Evolutionary conservation across 108 stramenopile species (phyloP).

Genomic region (Cyclotella distinguenda): DNA sequence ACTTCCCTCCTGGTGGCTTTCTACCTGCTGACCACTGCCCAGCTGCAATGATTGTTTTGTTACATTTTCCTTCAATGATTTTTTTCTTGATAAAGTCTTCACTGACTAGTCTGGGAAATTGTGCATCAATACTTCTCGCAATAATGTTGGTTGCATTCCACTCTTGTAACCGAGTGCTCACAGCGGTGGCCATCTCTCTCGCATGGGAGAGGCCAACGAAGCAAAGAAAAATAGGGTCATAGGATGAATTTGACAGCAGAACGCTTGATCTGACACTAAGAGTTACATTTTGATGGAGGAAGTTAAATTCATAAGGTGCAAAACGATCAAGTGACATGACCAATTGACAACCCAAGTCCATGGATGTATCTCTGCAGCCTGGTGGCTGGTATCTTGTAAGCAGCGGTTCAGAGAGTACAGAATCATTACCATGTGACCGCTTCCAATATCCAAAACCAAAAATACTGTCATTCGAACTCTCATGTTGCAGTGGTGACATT

Average conservation of each 20-base stretch:
- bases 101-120: conserved; percentile 8
- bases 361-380: background rate
- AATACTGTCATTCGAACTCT: no score
- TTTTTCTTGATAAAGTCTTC: background rate
- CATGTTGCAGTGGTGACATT: no score
- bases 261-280: background rate
- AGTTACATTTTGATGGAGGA: background rate
- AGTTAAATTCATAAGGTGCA: conserved; percentile 3
- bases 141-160: conserved; percentile 9
- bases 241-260: background rate
- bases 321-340: conserved; percentile 4
- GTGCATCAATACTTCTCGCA: conserved; percentile 4
- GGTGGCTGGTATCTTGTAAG: conserved; percentile 11
- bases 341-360: background rate
- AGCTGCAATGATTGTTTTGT: conserved; percentile 7
- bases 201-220: conserved; percentile 18
- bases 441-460: conserved; percentile 1
- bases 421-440: background rate
- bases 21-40: conserved; percentile 13
- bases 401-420: background rate
- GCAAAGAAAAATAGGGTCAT: background rate
- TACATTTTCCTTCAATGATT: conserved; percentile 7
- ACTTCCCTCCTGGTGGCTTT: conserved; percentile 13
- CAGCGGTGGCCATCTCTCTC: conserved; percentile 11
- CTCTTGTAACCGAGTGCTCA: conserved; percentile 2